Evolutionary conservation across 148 eudicot species (phyloP).

Genomic region (Bassia scoparia): DNA sequence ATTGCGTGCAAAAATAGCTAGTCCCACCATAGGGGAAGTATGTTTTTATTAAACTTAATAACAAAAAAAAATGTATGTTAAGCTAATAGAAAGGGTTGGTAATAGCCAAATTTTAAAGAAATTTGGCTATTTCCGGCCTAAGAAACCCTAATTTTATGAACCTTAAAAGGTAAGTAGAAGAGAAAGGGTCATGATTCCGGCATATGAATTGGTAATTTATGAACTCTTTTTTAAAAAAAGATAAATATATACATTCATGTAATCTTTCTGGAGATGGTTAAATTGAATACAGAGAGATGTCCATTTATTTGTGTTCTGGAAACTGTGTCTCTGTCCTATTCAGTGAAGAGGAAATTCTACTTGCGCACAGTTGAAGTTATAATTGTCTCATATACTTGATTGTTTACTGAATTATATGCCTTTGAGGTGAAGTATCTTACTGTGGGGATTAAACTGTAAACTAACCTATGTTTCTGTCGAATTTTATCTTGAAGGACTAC

Average conservation of each 20-base stretch:
- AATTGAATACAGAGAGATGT: neutral
- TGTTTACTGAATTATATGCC: neutral
- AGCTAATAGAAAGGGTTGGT: too few relatives aligned
- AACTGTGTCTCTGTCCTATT: neutral
- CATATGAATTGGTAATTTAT: too few relatives aligned
- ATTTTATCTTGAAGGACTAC: conserved; percentile 47
- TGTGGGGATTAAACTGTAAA: neutral
- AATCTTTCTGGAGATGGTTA: neutral
- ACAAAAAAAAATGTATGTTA: too few relatives aligned
- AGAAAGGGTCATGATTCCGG: too few relatives aligned
- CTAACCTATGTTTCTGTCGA: conserved; percentile 7
- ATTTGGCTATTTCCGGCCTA: too few relatives aligned
- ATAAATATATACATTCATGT: neutral
- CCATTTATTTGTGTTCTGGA: neutral
- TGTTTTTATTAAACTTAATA: too few relatives aligned
- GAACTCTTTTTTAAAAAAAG: too few relatives aligned
- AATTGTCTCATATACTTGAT: neutral
- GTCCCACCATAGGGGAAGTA: too few relatives aligned
- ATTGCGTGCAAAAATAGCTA: too few relatives aligned
- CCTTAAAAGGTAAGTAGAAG: too few relatives aligned
- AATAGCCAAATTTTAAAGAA: too few relatives aligned
- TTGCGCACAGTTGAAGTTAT: neutral
- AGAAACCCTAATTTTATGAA: too few relatives aligned
- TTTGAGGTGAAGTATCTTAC: neutral
- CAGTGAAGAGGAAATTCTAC: neutral